Evolutionary conservation across 768 basidiomycete species (phyloP).

Genomic region (Panellus pusillus): DNA sequence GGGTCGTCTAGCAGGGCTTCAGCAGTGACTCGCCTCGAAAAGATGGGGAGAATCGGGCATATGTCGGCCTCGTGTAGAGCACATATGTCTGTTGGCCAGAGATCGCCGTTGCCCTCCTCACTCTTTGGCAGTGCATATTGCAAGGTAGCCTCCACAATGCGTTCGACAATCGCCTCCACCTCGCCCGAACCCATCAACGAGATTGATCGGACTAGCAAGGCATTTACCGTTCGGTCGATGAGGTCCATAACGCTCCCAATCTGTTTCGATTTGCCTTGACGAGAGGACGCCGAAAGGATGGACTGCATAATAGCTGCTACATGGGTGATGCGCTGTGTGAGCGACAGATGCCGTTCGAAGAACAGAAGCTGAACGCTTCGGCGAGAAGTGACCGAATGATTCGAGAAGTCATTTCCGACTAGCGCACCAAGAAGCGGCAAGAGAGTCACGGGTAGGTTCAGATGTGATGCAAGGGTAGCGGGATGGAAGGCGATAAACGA

Average conservation of each 20-base stretch:
- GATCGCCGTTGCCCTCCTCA: conserved; percentile 40
- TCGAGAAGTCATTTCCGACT: conserved; percentile 80
- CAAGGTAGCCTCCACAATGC: conserved; percentile 70
- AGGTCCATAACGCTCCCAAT: conserved; percentile 76
- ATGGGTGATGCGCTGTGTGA: conserved; percentile 64
- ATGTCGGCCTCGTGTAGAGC: conserved; percentile 57
- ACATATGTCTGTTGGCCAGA: conserved; percentile 61
- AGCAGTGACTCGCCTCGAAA: conserved; percentile 46
- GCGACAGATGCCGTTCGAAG: conserved; percentile 60
- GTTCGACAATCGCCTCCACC: conserved; percentile 61
- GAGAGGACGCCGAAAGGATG: conserved; percentile 51
- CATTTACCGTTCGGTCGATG: conserved; percentile 65
- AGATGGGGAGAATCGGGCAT: conserved; percentile 54
- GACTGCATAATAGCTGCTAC: conserved; percentile 58
- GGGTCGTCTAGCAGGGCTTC: conserved; percentile 30
- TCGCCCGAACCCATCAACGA: conserved; percentile 60
- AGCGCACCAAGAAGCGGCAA: conserved; percentile 78
- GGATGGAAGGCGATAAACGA: conserved; percentile 64
- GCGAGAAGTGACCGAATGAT: conserved; percentile 45
- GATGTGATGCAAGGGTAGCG: conserved; percentile 55
- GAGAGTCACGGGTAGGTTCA: conserved; percentile 67
- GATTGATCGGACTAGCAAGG: conserved; percentile 51
- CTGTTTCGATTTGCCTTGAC: conserved; percentile 50
- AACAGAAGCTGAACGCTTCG: conserved; percentile 61
- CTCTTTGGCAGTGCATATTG: conserved; percentile 74